Base-by-base conservation (phyloP, 441 rosid species). In the Brassica balearica region DNA sequence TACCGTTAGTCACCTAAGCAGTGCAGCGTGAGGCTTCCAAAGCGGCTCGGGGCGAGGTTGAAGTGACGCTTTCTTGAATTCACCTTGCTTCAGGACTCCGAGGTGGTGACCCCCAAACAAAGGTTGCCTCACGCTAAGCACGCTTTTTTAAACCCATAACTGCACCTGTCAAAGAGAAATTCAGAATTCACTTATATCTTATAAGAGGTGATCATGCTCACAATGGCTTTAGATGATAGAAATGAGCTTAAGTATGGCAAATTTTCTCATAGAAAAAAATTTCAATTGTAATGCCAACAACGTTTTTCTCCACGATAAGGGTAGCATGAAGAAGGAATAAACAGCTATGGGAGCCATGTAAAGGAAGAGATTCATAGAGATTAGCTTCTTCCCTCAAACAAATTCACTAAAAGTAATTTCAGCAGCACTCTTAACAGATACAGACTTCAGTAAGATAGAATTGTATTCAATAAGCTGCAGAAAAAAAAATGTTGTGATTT, bases 341-440 rank as follows among this genome's bases (percentile, higher is more conserved):
- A 87, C 90, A 67, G 88, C 88, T 69, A 87, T 84, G 3, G 87
- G 90, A 69, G 88, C 87, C 90, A 87, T 86, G 83, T 85, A 87
- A 6, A 87, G 78, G n/a, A 85, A 82, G 70, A 87, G 86, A 43
- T 87, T 87, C 88, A 86, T 87, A 19, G 90, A 86, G 78, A 83
- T 87, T 73, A 87, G 87, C 82, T 85, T 87, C 84, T 87, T 86
- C 88, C 86, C 76, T 69, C 38, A 76, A 59, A 67, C 43, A 68
- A 75, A 75, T 20, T 32, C 60, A 58, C 6, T 58, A 48, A 48
- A 58, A 65, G 1, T n/a, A 8, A 9, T 68, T 41, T 65, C 60
- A 59, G 59, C 55, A 75, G 2, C 7, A n/a, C 55, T 48, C 55
- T 48, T 48, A 48, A 12, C 32, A 55, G 0, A 20, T 5, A 36